Conservation (phyloP, 345 rosid species). For the Linum trigynum region DNA sequence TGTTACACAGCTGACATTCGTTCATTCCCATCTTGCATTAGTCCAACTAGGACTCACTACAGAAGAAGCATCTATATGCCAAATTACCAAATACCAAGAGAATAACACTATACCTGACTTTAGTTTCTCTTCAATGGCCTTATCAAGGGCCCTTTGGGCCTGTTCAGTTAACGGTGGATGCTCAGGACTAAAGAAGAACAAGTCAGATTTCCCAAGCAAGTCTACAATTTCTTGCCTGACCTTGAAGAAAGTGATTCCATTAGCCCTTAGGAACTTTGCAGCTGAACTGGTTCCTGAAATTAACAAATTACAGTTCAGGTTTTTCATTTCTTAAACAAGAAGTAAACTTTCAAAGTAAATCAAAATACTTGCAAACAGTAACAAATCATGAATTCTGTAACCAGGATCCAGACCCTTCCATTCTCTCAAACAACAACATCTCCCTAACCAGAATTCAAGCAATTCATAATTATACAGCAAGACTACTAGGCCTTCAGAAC, state of each 20-base stretch:
- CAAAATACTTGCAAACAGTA: neutral
- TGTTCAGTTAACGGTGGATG: slow-evolving; percentile 79
- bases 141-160: slow-evolving; percentile 71
- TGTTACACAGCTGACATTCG: too few relatives aligned
- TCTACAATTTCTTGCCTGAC: slow-evolving; percentile 58
- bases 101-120: slow-evolving; percentile 53
- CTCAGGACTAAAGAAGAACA: slow-evolving; percentile 68
- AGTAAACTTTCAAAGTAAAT: neutral
- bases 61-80: neutral
- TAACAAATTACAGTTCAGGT: neutral
- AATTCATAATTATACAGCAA: too few relatives aligned
- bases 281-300: slow-evolving; percentile 64
- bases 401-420: too few relatives aligned
- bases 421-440: too few relatives aligned
- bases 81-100: neutral
- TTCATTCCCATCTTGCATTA: too few relatives aligned
- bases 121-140: slow-evolving; percentile 72
- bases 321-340: neutral
- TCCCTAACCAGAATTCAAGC: too few relatives aligned
- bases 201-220: slow-evolving; percentile 74
- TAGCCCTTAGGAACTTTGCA: slow-evolving; percentile 76
- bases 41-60: too few relatives aligned
- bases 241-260: slow-evolving; percentile 66
- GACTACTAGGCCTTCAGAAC: too few relatives aligned
- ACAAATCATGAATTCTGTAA: too few relatives aligned